Conservation (phyloP, 345 rosid genomes). For the Microthlaspi erraticum region DNA sequence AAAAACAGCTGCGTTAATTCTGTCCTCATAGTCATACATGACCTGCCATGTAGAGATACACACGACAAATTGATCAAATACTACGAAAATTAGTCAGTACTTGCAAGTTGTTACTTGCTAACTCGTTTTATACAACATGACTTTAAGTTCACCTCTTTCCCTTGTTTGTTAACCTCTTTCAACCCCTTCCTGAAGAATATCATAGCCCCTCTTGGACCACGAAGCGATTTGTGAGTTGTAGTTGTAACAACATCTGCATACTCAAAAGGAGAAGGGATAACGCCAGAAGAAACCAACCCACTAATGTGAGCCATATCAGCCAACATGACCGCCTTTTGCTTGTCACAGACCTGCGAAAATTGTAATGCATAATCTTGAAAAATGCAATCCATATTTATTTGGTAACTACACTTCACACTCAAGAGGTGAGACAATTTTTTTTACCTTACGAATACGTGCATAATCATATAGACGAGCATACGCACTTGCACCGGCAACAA, state of each 20-base stretch:
- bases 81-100: not conserved
- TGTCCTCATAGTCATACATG: constrained; percentile 82
- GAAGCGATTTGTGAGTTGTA: constrained; percentile 95
- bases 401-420: constrained; percentile 5
- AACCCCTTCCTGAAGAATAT: constrained; percentile 94
- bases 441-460: constrained; percentile 90
- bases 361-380: constrained; percentile 9
- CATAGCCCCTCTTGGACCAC: constrained; percentile 99
- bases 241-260: constrained; percentile 95
- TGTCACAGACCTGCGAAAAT: constrained; percentile 86
- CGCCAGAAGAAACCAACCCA: constrained; percentile 94
- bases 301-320: constrained; percentile 99
- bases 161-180: constrained; percentile 85
- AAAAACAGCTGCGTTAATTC: no score
- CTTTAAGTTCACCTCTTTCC: constrained; percentile 67
- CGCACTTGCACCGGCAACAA: no score
- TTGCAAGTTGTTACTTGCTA: not conserved
- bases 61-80: constrained; percentile 25
- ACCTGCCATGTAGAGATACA: constrained; percentile 55
- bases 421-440: constrained; percentile 32
- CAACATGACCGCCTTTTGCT: constrained; percentile 84
- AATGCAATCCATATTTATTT: not conserved
- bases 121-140: constrained; percentile 3
- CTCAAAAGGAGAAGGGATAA: constrained; percentile 95
- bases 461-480: constrained; percentile 95